These are phyloP conservation scores for Suhomyces maxii DNA, from an alignment of 1,139 yeast genomes.

Conservation along the genomic window DNA sequence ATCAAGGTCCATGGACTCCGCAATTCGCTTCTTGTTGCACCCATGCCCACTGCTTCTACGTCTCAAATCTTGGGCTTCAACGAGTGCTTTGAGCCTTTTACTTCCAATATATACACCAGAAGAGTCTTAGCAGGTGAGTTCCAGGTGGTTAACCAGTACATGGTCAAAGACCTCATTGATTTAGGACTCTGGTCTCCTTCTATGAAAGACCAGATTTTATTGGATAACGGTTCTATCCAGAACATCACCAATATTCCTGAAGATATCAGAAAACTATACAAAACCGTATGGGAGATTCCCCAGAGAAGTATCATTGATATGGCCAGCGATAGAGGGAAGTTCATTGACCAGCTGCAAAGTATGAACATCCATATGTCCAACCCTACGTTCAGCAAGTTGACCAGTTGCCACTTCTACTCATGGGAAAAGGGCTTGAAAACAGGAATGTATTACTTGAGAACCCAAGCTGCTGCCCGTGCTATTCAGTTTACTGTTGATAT, in stretches of 20 bases:
- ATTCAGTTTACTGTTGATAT: slow-evolving; percentile 84
- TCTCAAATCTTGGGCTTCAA: slow-evolving; percentile 62
- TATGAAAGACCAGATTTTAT: slow-evolving; percentile 53
- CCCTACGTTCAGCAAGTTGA: slow-evolving; percentile 59
- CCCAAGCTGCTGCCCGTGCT: slow-evolving; percentile 93
- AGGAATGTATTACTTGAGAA: slow-evolving; percentile 63
- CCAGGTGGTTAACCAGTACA: slow-evolving; percentile 59
- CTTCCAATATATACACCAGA: slow-evolving; percentile 59
- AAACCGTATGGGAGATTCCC: slow-evolving; percentile 63
- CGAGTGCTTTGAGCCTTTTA: slow-evolving; percentile 64
- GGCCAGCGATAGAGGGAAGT: slow-evolving; percentile 64
- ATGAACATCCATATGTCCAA: slow-evolving; percentile 55
- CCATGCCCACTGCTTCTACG: slow-evolving; percentile 68
- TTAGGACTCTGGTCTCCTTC: slow-evolving; percentile 56
- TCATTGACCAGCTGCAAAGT: slow-evolving; percentile 61
- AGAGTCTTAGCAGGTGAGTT: slow-evolving; percentile 63
- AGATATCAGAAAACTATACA: slow-evolving; percentile 51
- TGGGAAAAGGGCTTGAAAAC: slow-evolving; percentile 66
- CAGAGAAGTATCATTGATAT: slow-evolving; percentile 57
- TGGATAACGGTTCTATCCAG: slow-evolving; percentile 58
- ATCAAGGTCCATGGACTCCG: slow-evolving; percentile 51
- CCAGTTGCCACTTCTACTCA: slow-evolving; percentile 61
- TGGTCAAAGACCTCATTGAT: slow-evolving; percentile 54
- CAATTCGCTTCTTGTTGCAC: slow-evolving; percentile 61
- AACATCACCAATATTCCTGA: slow-evolving; percentile 51